Base-by-base conservation (phyloP, 1,284 basidiomycete species). In the Omphalotus olearius region DNA sequence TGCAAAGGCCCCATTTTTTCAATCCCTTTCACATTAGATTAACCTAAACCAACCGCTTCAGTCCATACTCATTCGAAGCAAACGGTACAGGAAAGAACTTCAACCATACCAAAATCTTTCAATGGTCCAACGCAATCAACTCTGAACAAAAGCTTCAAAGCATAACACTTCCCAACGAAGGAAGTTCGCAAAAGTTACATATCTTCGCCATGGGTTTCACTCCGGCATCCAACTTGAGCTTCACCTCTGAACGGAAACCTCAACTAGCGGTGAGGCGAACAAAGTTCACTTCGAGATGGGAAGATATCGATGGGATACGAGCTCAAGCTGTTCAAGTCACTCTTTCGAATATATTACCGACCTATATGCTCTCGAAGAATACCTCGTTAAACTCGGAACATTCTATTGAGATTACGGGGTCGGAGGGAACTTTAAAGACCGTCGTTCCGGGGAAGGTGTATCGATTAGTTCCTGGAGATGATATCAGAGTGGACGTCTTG, bases 281-380 rank as follows among this genome's bases (percentile, higher is more conserved):
- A 0, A 66, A 68, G 4, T 76, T 76, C 50, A 71, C 70, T 4
- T 69, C 67, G 1, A 65, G 72, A 11, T 79, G 75, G 74, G 71
- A 75, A 20, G 58, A 63, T 2, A 59, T 74, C 20, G 40, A 62
- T 17, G 61, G 60, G 3, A 57, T 52, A 23, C 68, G 64, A n/a
- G 67, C 66, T 6, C 76, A 78, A 52, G 68, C 66, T 0, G 72
- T 80, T 1, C 69, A 74, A 37, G 66, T 80, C 35, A 74, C 73
- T 0, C 53, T 80, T 14, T 72, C 71, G 14, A 80, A 80, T 56
- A 60, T 76, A 14, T 62, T 75, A 7, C 71, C 76, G 6, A 62
- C 55, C 9, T 60, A 62, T 30, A 59, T 57, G 0, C 45, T 60
- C 1, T 61, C 65, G 0, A 47, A 50, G 7, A 55, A 57, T 17